phyloP scores from a whole-genome alignment of 2,329 filamentous ascomycete genomes.

The Dactylonectria estremocensis region DNA sequence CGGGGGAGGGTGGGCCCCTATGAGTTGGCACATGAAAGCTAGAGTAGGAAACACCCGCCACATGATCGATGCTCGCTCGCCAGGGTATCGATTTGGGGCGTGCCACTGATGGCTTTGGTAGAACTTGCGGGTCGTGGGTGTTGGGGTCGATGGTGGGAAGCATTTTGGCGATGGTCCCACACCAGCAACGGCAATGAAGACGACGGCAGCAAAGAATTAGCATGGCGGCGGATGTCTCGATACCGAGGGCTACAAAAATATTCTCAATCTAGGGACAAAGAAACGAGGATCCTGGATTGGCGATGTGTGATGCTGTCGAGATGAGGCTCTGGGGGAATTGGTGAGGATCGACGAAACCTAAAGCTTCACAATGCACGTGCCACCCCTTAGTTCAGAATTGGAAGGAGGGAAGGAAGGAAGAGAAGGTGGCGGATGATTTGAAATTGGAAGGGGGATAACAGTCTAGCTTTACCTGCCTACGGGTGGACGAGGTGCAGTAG shows the following conservation, averaged over 20 bases:
- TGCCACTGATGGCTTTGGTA: not conserved
- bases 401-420: not conserved
- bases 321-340: not conserved
- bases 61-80: not conserved
- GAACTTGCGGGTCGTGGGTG: not conserved
- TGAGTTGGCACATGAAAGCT: not conserved
- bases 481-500: not conserved
- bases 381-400: not conserved
- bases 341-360: not conserved
- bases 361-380: conserved; percentile 3
- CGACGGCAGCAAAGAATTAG: not conserved
- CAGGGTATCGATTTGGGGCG: not conserved
- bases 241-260: not conserved
- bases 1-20: not conserved
- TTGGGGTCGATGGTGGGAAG: not conserved
- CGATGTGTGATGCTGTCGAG: not conserved
- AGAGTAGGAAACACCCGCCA: not conserved
- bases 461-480: too few species aligned
- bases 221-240: not conserved
- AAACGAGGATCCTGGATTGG: too few species aligned
- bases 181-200: not conserved
- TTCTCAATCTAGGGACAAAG: not conserved
- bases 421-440: not conserved
- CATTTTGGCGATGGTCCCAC: not conserved
- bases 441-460: not conserved